These are phyloP conservation scores for Ophiostoma triangulosporum DNA, from an alignment of 2,329 filamentous ascomycete genomes.

Conservation along the genomic window DNA sequence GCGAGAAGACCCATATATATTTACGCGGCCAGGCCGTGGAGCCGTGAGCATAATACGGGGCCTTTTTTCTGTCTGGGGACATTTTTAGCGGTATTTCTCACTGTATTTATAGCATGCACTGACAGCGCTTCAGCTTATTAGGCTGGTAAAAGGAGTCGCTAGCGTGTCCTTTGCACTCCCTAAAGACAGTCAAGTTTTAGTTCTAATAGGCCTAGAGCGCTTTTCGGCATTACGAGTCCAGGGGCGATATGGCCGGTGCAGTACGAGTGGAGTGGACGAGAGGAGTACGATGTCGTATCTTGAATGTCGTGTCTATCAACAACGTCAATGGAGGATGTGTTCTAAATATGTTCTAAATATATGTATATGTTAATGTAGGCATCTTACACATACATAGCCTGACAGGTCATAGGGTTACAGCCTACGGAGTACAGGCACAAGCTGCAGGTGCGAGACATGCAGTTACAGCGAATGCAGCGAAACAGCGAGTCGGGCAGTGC, in stretches of 20 bases:
- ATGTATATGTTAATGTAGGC: too few relatives aligned
- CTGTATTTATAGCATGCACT: not conserved
- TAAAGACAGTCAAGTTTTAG: not conserved
- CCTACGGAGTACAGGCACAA: not conserved
- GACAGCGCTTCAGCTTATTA: not conserved
- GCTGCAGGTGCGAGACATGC: not conserved
- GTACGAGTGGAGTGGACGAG: too few relatives aligned
- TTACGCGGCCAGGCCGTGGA: constrained; percentile 3
- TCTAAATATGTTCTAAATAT: too few relatives aligned
- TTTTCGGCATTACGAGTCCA: not conserved
- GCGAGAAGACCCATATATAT: constrained; percentile 1
- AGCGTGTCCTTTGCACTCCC: not conserved
- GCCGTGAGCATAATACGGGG: constrained; percentile 1
- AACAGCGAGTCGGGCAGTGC: too few relatives aligned
- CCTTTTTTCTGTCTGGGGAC: not conserved
- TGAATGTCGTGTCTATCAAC: too few relatives aligned
- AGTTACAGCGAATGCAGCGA: too few relatives aligned
- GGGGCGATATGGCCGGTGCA: not conserved
- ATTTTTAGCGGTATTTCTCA: not conserved
- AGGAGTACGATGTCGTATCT: too few relatives aligned
- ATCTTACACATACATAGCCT: not conserved
- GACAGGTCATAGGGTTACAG: not conserved
- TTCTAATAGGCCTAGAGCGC: constrained; percentile 4
- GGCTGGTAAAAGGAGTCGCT: constrained; percentile 4
- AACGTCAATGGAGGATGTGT: too few relatives aligned